Conservation (phyloP, 192 early-diverging fungal species). For the Coemansia sp. region DNA sequence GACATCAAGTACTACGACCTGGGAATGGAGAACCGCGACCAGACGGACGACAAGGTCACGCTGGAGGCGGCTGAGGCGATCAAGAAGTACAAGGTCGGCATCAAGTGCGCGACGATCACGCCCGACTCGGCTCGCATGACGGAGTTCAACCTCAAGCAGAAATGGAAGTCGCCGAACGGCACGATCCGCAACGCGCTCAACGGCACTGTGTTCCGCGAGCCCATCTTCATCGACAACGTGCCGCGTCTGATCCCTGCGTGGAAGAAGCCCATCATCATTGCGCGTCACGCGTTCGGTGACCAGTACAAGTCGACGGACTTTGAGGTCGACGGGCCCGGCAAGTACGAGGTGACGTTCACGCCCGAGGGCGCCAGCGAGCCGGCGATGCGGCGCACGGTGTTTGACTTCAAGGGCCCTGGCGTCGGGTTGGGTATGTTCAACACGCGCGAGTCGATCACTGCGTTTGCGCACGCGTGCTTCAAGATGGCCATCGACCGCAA, state of each 20-base stretch:
- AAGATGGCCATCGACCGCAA: constrained; percentile 85
- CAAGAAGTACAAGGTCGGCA: constrained; percentile 95
- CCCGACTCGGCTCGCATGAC: constrained; percentile 92
- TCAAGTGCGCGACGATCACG: constrained; percentile 99
- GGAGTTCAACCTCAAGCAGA: constrained; percentile 95
- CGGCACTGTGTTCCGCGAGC: constrained; percentile 98
- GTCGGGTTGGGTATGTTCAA: constrained; percentile 99
- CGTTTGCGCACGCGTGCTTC: constrained; percentile 96
- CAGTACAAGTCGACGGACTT: constrained; percentile 99
- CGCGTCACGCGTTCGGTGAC: constrained; percentile 96
- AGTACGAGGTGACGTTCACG: constrained; percentile 86
- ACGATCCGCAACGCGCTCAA: constrained; percentile 96
- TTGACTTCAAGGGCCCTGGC: constrained; percentile 81
- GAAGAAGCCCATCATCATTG: constrained; percentile 94
- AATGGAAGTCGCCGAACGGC: constrained; percentile 98
- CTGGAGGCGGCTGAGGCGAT: constrained; percentile 95
- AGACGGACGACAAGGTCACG: constrained; percentile 93
- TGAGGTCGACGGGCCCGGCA: constrained; percentile 85
- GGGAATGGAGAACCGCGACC: constrained; percentile 87
- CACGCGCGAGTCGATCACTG: constrained; percentile 81
- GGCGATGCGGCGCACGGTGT: constrained; percentile 67
- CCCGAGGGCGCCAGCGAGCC: constrained; percentile 71
- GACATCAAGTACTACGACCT: constrained; percentile 98
- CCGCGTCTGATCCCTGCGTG: constrained; percentile 91
- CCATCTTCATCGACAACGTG: constrained; percentile 89